These are phyloP conservation scores for Didymella glomerata DNA, from an alignment of 2,329 filamentous ascomycete genomes.

Conservation along the genomic window DNA sequence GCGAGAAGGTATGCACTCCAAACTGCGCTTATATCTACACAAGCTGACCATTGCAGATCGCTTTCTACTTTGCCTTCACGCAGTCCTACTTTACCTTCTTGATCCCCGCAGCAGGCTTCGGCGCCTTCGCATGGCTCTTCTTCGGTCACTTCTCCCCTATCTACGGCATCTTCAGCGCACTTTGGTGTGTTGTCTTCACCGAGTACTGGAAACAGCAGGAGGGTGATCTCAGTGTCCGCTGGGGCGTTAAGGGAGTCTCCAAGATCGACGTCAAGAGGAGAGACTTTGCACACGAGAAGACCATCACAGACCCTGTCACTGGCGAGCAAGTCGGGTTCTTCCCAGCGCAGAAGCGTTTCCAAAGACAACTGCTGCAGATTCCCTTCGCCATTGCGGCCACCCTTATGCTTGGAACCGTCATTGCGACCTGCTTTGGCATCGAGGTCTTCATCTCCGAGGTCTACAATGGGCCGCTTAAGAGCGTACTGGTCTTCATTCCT, in stretches of 20 bases:
- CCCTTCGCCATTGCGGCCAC: conserved; percentile 83
- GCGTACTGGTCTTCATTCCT: conserved; percentile 83
- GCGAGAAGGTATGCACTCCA: conserved; percentile 53
- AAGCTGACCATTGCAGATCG: conserved; percentile 64
- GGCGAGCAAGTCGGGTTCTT: conserved; percentile 81
- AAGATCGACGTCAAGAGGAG: conserved; percentile 78
- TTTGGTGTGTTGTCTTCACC: conserved; percentile 89
- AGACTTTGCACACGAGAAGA: conserved; percentile 81
- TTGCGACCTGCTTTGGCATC: conserved; percentile 86
- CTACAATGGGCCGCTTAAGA: conserved; percentile 88
- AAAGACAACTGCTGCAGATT: conserved; percentile 80
- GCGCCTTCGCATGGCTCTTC: conserved; percentile 79
- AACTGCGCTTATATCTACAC: background rate
- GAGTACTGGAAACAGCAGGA: conserved; percentile 98
- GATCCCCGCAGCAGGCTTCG: conserved; percentile 80
- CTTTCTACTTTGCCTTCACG: conserved; percentile 94
- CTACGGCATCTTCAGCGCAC: conserved; percentile 78
- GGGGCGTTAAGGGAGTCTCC: conserved; percentile 87
- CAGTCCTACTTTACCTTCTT: conserved; percentile 90
- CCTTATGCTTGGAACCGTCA: conserved; percentile 78
- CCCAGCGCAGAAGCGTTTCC: conserved; percentile 75
- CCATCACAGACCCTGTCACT: conserved; percentile 79
- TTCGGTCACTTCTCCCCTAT: conserved; percentile 83
- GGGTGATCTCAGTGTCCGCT: conserved; percentile 82
- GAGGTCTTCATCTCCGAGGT: conserved; percentile 97